Conservation (phyloP, 2,329 filamentous ascomycete genomes). For the Ophiocordyceps unilateralis region DNA sequence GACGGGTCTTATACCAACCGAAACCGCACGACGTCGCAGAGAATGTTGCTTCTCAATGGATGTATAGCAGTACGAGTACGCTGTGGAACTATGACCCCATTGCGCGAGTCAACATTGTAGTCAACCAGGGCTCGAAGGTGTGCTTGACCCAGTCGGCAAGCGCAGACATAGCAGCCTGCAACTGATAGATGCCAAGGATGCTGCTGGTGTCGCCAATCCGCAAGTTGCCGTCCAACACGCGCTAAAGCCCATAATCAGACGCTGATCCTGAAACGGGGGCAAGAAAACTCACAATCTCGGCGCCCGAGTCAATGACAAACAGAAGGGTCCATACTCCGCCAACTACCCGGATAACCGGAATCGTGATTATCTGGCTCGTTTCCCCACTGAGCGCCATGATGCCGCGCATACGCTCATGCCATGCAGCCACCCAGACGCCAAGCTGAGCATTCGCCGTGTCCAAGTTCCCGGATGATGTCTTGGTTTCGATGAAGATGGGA, state of each 20-base stretch:
- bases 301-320: slow-evolving; percentile 2
- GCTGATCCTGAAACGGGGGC: not conserved
- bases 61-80: too few species aligned
- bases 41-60: too few species aligned
- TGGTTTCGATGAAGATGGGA: slow-evolving; percentile 4
- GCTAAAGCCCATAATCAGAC: not conserved
- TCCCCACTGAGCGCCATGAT: not conserved
- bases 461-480: slow-evolving; percentile 1
- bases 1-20: too few species aligned
- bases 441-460: slow-evolving; percentile 2
- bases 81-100: too few species aligned
- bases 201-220: slow-evolving; percentile 2
- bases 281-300: slow-evolving; percentile 2
- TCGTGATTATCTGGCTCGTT: not conserved
- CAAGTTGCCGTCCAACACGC: too few species aligned
- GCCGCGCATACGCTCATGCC: slow-evolving; percentile 3
- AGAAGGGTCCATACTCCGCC: slow-evolving; percentile 2
- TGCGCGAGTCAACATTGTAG: too few species aligned
- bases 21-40: too few species aligned
- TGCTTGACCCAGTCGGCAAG: too few species aligned
- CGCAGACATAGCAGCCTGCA: too few species aligned
- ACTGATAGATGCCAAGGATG: not conserved
- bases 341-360: slow-evolving; percentile 3
- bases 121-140: too few species aligned
- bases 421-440: slow-evolving; percentile 3